Percentiles rank a stretch among this genome's conserved stretches.
Conservation (phyloP, 2,329 filamentous ascomycete genomes). For the Amauroascus niger region DNA sequence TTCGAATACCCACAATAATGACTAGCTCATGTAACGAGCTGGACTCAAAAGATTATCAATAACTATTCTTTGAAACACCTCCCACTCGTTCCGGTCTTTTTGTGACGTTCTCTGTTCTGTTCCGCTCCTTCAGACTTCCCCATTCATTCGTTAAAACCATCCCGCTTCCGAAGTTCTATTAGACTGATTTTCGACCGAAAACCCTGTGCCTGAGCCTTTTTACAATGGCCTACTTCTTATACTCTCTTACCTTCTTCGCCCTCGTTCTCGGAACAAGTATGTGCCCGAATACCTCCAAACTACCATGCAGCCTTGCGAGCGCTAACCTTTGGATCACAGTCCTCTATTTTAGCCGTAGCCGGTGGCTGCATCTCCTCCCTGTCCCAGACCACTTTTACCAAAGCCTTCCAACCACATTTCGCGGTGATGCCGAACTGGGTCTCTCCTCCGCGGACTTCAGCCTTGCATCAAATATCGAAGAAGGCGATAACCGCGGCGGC, state of each 20-base stretch:
- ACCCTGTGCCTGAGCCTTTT: not conserved
- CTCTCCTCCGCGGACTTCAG: conserved; percentile 77
- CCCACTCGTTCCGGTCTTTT: conserved; percentile 1
- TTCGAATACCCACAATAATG: not conserved
- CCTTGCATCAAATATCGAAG: conserved; percentile 66
- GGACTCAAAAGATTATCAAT: not conserved
- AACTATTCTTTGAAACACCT: not conserved
- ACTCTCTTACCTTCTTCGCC: conserved; percentile 61
- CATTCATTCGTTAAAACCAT: not conserved
- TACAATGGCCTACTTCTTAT: conserved; percentile 71
- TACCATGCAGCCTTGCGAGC: not conserved
- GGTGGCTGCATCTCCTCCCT: conserved; percentile 65
- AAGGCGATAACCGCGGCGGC: conserved; percentile 67
- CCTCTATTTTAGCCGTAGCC: conserved; percentile 68
- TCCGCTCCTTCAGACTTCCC: not conserved
- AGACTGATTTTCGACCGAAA: not conserved
- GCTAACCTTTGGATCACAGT: conserved; percentile 33
- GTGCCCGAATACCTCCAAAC: not conserved
- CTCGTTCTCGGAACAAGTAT: conserved; percentile 62
- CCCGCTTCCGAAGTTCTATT: not conserved
- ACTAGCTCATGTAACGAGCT: conserved; percentile 9
- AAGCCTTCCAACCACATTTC: conserved; percentile 66
- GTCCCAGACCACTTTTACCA: conserved; percentile 62
- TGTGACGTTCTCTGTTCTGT: not conserved
- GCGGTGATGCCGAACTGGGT: conserved; percentile 77